Conservation (phyloP, 2,329 filamentous ascomycete species). For the Beauveria brongniartii region DNA sequence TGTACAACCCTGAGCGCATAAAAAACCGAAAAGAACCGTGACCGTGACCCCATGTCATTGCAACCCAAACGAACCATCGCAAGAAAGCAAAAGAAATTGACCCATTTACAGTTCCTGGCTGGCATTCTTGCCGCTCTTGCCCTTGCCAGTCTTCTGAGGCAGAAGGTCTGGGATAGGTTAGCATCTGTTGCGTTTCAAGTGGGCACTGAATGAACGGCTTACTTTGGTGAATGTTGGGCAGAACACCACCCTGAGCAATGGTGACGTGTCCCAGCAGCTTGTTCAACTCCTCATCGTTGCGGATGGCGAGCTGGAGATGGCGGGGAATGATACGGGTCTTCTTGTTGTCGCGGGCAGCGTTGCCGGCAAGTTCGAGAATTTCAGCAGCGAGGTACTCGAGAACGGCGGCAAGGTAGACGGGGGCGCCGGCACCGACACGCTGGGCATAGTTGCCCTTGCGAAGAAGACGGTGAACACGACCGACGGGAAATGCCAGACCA, state of each 20-base stretch:
- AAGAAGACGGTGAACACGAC: conserved; percentile 97
- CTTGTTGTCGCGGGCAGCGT: conserved; percentile 99
- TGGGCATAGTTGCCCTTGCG: conserved; percentile 99
- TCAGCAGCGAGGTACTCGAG: conserved; percentile 98
- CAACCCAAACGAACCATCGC: conserved; percentile 59
- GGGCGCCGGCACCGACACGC: conserved; percentile 97
- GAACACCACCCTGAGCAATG: conserved; percentile 93
- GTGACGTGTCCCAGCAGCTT: conserved; percentile 95
- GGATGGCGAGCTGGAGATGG: conserved; percentile 97
- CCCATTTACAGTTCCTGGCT: conserved; percentile 85
- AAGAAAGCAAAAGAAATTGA: conserved; percentile 43
- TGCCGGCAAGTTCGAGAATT: conserved; percentile 97
- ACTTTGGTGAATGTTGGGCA: conserved; percentile 97
- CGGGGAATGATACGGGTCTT: conserved; percentile 99
- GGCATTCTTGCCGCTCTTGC: conserved; percentile 83
- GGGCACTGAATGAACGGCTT: conserved; percentile 33
- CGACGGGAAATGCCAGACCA: conserved; percentile 96
- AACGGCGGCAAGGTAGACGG: conserved; percentile 93
- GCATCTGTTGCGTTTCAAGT: conserved; percentile 22
- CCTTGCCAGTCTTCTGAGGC: conserved; percentile 85
- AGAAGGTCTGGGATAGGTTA: conserved; percentile 66
- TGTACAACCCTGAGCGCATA: conserved; percentile 59
- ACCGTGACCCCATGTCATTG: conserved; percentile 76
- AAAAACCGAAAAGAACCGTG: conserved; percentile 50
- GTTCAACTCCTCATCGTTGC: conserved; percentile 99